A percentile compares a stretch with the other conserved stretches of the same genome.
Evolutionary conservation across 306 rosid species (phyloP).

Genomic region (Prunus mira): DNA sequence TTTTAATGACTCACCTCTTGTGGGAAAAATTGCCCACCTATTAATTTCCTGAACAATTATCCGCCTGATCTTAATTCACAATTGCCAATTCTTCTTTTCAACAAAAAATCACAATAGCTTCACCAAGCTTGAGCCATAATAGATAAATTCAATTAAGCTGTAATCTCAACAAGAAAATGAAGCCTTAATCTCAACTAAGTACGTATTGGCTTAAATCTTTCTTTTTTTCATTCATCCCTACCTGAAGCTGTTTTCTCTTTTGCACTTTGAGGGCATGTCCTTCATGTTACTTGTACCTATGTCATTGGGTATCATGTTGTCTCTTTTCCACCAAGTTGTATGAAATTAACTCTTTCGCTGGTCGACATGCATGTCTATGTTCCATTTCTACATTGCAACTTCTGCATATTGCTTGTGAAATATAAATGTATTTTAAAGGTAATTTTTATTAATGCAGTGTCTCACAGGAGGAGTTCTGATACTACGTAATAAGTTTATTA

Average conservation of each 20-base stretch:
- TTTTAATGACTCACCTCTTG: background rate
- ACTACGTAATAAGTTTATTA: conserved; percentile 68
- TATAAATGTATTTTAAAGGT: conserved; percentile 6
- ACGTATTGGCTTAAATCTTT: background rate
- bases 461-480: conserved; percentile 83
- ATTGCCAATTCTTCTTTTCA: background rate
- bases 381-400: background rate
- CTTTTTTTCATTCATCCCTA: background rate
- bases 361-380: background rate
- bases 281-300: background rate
- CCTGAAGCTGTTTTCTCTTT: background rate
- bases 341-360: background rate
- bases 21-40: background rate
- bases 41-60: background rate
- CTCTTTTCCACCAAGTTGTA: background rate
- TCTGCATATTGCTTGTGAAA: background rate
- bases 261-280: background rate
- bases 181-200: background rate
- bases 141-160: background rate
- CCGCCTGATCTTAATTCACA: background rate
- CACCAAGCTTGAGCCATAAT: background rate
- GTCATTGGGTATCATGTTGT: background rate
- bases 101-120: background rate
- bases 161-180: background rate
- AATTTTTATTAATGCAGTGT: conserved; percentile 44